Base-by-base conservation (phyloP, 176 grass and related monocot species). In the Tillandsia fasciculata region DNA sequence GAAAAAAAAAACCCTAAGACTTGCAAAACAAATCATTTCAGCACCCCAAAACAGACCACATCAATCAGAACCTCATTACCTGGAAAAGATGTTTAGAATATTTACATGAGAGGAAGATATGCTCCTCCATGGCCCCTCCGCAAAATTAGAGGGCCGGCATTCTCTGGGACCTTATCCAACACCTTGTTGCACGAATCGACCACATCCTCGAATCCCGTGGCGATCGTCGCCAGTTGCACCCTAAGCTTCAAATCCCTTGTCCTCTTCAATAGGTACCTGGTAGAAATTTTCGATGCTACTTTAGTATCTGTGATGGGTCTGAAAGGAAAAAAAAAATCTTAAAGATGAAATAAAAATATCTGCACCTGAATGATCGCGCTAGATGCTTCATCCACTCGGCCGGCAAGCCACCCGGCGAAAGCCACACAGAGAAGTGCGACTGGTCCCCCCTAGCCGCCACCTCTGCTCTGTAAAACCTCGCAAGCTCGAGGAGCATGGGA, bases 311-410 rank as follows among this genome's bases (percentile, higher is more conserved):
- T 0, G 33, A 42, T 42, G 33, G 33, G 33, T 42, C 33, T 8
- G 33, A 5, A 42, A 6, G 33, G 0, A 5, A 42, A 42, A 42
- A 33, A 42, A 42, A 5, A 33, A 7, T 42, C 33, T 42, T 4
- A 42, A 42, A 42, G 5, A 7, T 42, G 33, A 42, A 42, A 42
- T 42, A 6, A 4, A 42, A 42, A 42, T 42, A 42, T 42, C 33
- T 42, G 33, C 33, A 42, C 33, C 33, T 97, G 84, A 92, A 97
- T 54, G 92, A 96, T 51, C 86, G 81, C 10, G 86, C 83, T 14
- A 96, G 82, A 81, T 96, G 91, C 51, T 92, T 96, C 50, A 91
- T 83, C 92, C 92, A 92, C 71, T 96, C 88, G 0, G 89, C 93
- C 58, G 89, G 93, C 83, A 97, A 85, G 48, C 93, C 93, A 69